Conservation (phyloP, 1,284 basidiomycete species). For the Moesziomyces sp. region DNA sequence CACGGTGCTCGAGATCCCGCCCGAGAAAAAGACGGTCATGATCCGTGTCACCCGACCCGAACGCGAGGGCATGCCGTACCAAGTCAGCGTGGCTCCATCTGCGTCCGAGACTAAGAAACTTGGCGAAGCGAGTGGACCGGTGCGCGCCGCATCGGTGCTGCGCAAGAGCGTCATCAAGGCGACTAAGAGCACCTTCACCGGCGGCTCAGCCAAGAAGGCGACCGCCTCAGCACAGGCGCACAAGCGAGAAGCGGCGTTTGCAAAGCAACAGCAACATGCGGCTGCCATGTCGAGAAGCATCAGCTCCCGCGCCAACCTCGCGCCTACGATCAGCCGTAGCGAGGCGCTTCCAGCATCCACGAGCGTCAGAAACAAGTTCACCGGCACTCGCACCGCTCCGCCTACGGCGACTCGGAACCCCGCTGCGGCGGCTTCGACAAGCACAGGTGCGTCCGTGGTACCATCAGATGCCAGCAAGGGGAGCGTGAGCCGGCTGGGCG, state of each 20-base stretch:
- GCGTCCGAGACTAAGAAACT: not conserved
- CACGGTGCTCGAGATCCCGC: conserved; percentile 35
- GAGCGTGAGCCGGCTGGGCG: conserved; percentile 20
- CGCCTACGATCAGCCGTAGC: not conserved
- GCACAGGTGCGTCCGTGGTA: conserved; percentile 1
- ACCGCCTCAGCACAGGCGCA: conserved; percentile 10
- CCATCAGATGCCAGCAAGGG: conserved; percentile 12
- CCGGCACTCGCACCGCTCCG: conserved; percentile 12
- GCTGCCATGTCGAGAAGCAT: conserved; percentile 31
- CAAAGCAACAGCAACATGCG: conserved; percentile 28
- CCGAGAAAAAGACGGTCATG: conserved; percentile 32
- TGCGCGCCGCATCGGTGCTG: conserved; percentile 15
- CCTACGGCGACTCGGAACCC: not conserved
- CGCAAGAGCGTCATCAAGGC: conserved; percentile 47
- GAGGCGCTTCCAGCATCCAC: conserved; percentile 7
- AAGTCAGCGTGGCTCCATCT: conserved; percentile 23
- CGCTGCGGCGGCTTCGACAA: conserved; percentile 1
- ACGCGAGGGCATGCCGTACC: conserved; percentile 38
- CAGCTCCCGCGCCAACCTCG: conserved; percentile 19
- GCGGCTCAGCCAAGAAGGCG: conserved; percentile 23
- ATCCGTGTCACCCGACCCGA: conserved; percentile 39
- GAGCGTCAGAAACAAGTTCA: conserved; percentile 31
- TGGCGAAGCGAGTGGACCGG: conserved; percentile 1
- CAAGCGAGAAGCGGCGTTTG: conserved; percentile 25
- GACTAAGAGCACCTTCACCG: conserved; percentile 26